Percentiles rank a stretch among this genome's conserved stretches.
These are phyloP conservation scores for Saturnispora besseyi DNA, from an alignment of 805 yeast species.

Conservation along the genomic window DNA sequence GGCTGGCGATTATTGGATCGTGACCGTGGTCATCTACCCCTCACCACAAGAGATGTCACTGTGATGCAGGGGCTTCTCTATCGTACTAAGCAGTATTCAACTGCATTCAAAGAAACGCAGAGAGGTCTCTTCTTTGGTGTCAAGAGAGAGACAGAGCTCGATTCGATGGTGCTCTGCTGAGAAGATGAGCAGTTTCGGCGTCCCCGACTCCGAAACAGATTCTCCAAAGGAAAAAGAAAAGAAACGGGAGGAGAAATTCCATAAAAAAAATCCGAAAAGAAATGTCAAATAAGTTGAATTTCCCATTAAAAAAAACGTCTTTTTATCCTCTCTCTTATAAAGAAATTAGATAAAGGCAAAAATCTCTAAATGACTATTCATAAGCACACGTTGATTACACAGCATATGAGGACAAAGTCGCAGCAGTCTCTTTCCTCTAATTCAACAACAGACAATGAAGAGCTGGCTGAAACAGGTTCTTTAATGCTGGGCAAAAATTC, in stretches of 20 bases:
- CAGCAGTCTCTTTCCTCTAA: constrained; percentile 3
- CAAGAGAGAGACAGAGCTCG: constrained; percentile 10
- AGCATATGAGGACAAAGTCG: neutral
- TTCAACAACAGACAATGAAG: constrained; percentile 5
- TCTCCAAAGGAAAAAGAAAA: neutral
- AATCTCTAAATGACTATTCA: constrained; percentile 17
- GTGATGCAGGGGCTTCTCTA: neutral
- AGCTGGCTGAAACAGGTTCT: neutral
- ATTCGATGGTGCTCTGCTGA: neutral
- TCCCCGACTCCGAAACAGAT: neutral
- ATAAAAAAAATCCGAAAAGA: neutral
- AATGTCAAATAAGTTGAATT: neutral
- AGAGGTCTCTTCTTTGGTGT: constrained; percentile 11
- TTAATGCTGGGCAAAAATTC: constrained; percentile 12
- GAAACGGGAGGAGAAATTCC: neutral
- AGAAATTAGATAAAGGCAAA: neutral
- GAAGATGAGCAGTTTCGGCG: constrained; percentile 5
- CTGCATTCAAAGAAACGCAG: constrained; percentile 7
- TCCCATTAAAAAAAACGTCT: neutral
- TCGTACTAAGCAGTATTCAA: too few species aligned
- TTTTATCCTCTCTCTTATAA: neutral
- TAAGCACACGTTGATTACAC: constrained; percentile 10
- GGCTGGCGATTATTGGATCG: constrained; percentile 1
- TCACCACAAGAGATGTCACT: constrained; percentile 4
- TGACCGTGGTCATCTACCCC: constrained; percentile 1